A percentile compares a stretch with the other conserved stretches of the same genome.
These are phyloP conservation scores for Russula griseocarnosa DNA, from an alignment of 768 basidiomycete genomes.

Conservation along the genomic window DNA sequence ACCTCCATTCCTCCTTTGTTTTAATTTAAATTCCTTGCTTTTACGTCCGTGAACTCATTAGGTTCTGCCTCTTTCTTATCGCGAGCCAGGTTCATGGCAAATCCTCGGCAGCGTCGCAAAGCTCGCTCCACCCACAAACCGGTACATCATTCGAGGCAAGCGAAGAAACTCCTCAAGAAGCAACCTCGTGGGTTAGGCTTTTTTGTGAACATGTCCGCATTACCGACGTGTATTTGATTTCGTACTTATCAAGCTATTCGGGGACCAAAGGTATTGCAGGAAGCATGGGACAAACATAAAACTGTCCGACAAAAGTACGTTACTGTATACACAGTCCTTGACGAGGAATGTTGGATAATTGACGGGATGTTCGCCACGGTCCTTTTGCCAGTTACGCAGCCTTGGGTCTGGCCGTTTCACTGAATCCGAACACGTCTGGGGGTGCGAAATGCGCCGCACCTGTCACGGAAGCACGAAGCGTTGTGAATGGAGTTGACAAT, in stretches of 20 bases:
- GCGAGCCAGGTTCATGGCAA: slow-evolving; percentile 59
- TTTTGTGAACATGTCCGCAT: slow-evolving; percentile 19
- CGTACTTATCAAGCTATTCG: slow-evolving; percentile 54
- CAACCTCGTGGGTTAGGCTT: slow-evolving; percentile 55
- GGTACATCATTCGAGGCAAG: slow-evolving; percentile 68
- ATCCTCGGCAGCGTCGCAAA: slow-evolving; percentile 91
- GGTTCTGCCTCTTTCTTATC: not conserved
- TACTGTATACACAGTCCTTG: slow-evolving; percentile 27
- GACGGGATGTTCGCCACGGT: slow-evolving; percentile 20
- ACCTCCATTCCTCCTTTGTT: slow-evolving; percentile 18
- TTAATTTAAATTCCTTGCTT: not conserved
- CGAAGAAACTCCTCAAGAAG: slow-evolving; percentile 75
- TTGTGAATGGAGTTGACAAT: slow-evolving; percentile 17
- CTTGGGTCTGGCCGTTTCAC: slow-evolving; percentile 65
- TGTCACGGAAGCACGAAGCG: slow-evolving; percentile 23
- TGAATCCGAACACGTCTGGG: slow-evolving; percentile 66
- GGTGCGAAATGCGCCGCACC: slow-evolving; percentile 51
- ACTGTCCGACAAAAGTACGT: slow-evolving; percentile 92
- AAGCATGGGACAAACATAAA: slow-evolving; percentile 82
- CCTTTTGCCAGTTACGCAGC: slow-evolving; percentile 57
- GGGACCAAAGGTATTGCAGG: slow-evolving; percentile 75
- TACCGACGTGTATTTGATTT: slow-evolving; percentile 16
- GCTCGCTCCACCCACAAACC: slow-evolving; percentile 71
- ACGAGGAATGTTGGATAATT: slow-evolving; percentile 22
- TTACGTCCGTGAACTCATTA: slow-evolving; percentile 19